A percentile compares a stretch with the other conserved stretches of the same genome.
Conservation (phyloP, 495 filamentous ascomycete species). For the Neurospora cerealis region DNA sequence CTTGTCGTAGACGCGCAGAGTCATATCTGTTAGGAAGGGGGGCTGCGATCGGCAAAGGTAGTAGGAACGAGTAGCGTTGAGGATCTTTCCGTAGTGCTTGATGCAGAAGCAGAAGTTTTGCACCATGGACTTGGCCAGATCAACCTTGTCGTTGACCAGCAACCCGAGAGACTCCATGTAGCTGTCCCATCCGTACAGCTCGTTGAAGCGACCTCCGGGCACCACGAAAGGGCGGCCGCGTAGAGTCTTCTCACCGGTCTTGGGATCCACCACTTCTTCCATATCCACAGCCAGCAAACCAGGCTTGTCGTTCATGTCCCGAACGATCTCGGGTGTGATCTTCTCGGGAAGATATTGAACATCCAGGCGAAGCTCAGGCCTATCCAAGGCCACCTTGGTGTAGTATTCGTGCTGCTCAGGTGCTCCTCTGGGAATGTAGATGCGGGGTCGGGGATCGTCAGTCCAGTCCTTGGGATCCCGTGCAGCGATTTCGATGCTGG, state of each 20-base stretch:
- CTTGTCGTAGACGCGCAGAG: conserved; percentile 75
- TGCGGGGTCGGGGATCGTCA: conserved; percentile 72
- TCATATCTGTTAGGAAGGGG: conserved; percentile 96
- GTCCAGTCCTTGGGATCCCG: conserved; percentile 89
- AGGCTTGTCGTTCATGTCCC: conserved; percentile 69
- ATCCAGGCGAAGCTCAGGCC: conserved; percentile 76
- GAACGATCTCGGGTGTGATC: conserved; percentile 64
- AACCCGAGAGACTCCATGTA: conserved; percentile 93
- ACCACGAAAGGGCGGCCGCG: conserved; percentile 90
- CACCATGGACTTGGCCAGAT: conserved; percentile 88
- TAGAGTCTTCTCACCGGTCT: conserved; percentile 54
- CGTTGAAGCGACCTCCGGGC: conserved; percentile 93
- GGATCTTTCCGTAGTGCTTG: conserved; percentile 93
- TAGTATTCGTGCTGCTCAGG: conserved; percentile 90
- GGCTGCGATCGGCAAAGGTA: conserved; percentile 90
- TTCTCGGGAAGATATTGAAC: conserved; percentile 64
- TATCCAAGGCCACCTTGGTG: conserved; percentile 55
- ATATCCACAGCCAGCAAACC: conserved; percentile 85
- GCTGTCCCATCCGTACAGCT: conserved; percentile 94
- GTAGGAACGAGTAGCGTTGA: conserved; percentile 94
- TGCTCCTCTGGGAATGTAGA: conserved; percentile 79
- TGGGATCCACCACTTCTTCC: conserved; percentile 57
- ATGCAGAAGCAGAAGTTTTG: conserved; percentile 96
- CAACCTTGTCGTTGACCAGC: conserved; percentile 65
- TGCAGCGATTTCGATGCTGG: conserved; percentile 76